These are phyloP conservation scores for Sicyos edulis DNA, from an alignment of 306 rosid genomes.

Conservation along the genomic window DNA sequence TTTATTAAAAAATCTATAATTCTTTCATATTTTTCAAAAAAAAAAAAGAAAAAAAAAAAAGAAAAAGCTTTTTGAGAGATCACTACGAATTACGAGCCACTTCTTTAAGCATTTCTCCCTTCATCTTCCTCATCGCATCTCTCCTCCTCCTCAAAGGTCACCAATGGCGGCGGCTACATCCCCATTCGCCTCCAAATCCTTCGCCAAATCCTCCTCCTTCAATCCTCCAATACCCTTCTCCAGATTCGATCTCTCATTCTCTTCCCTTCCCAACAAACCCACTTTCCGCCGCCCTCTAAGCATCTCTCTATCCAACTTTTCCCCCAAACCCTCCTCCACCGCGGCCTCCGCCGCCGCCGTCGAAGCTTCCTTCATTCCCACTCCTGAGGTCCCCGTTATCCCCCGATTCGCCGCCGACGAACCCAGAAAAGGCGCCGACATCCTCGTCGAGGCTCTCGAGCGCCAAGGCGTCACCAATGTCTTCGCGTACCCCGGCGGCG, in stretches of 20 bases:
- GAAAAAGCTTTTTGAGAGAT: no score
- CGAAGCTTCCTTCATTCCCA: constrained; percentile 2
- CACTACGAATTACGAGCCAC: background rate
- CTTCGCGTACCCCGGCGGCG: constrained; percentile 93
- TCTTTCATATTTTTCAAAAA: no score
- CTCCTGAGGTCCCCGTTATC: constrained; percentile 11
- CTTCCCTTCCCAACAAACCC: constrained; percentile 22
- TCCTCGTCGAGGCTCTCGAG: constrained; percentile 84
- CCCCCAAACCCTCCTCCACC: constrained; percentile 27
- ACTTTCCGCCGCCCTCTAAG: constrained; percentile 19
- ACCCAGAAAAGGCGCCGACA: constrained; percentile 77
- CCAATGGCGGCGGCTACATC: constrained; percentile 50
- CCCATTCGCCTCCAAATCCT: constrained; percentile 26
- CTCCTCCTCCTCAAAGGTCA: constrained; percentile 7
- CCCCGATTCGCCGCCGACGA: constrained; percentile 45
- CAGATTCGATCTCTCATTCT: constrained; percentile 27
- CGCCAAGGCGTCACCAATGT: constrained; percentile 66
- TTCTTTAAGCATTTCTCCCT: background rate
- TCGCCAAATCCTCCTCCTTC: constrained; percentile 23
- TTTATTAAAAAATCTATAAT: no score
- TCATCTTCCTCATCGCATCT: background rate
- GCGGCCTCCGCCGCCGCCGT: constrained; percentile 7
- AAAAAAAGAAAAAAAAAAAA: no score
- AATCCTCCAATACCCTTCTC: constrained; percentile 19
- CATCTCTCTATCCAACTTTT: constrained; percentile 35